phyloP scores from a whole-genome alignment of 352 stramenopile genomes.

The Elongisporangium anandrum region DNA sequence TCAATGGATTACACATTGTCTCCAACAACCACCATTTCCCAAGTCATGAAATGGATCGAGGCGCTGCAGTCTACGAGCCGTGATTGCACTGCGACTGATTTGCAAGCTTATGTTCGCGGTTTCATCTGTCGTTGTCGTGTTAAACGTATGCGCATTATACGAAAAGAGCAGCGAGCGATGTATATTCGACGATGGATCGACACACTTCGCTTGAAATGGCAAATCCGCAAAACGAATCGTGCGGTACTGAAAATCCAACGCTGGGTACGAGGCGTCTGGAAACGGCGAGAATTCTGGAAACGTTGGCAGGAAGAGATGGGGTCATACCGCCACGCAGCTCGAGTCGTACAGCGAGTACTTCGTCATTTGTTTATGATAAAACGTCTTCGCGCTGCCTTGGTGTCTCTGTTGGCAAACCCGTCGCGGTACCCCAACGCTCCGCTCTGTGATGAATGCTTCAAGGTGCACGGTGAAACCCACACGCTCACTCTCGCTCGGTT shows the following conservation, averaged over 20 bases:
- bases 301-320: constrained; percentile 12
- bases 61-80: constrained; percentile 5
- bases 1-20: not conserved
- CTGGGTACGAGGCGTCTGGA: constrained; percentile 14
- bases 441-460: constrained; percentile 31
- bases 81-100: constrained; percentile 10
- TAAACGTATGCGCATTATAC: constrained; percentile 13
- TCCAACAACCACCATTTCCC: not conserved
- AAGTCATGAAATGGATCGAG: constrained; percentile 17
- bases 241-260: constrained; percentile 19
- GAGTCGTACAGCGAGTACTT: constrained; percentile 9
- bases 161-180: constrained; percentile 8
- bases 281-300: constrained; percentile 16
- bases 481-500: constrained; percentile 17
- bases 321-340: constrained; percentile 1
- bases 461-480: not conserved
- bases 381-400: constrained; percentile 6
- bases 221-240: constrained; percentile 6
- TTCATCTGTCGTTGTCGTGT: constrained; percentile 10
- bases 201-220: constrained; percentile 14
- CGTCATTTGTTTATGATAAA: constrained; percentile 6
- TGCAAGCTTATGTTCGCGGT: constrained; percentile 11
- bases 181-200: constrained; percentile 24
- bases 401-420: constrained; percentile 12
- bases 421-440: constrained; percentile 22